A percentile compares a stretch with the other conserved stretches of the same genome.
Conservation (phyloP, 179 eudicot genomes). For the Nepenthes alata region DNA sequence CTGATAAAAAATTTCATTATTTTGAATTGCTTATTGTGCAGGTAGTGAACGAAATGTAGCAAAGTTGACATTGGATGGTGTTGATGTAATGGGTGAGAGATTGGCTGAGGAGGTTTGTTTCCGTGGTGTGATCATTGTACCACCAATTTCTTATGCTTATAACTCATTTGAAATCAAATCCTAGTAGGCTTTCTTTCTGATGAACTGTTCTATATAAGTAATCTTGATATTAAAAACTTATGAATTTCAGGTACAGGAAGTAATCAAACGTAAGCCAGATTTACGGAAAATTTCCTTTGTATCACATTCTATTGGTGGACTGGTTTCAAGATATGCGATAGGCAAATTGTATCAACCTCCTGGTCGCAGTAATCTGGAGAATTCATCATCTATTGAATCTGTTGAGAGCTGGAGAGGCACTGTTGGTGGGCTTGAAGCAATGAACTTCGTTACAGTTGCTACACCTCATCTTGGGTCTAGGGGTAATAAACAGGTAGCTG, state of each 20-base stretch:
- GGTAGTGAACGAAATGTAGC: conserved; percentile 80
- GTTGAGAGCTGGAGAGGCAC: conserved; percentile 44
- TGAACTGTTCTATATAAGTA: neutral
- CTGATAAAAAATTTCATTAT: no score
- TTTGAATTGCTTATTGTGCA: conserved; percentile 18
- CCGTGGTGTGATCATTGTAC: neutral
- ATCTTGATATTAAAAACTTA: neutral
- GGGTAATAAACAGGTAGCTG: conserved; percentile 80
- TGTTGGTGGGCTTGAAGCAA: conserved; percentile 72
- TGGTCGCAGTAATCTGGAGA: conserved; percentile 11
- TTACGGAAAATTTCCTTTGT: conserved; percentile 79
- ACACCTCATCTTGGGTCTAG: conserved; percentile 99
- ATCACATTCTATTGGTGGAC: conserved; percentile 92
- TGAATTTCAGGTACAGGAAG: conserved; percentile 53
- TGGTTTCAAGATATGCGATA: conserved; percentile 91
- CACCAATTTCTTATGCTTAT: neutral
- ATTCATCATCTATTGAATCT: conserved; percentile 15
- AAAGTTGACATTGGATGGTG: conserved; percentile 71
- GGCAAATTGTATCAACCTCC: conserved; percentile 61
- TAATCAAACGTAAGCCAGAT: conserved; percentile 46
- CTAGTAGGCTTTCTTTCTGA: neutral
- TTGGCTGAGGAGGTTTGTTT: conserved; percentile 78
- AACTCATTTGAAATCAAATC: neutral
- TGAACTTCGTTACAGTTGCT: conserved; percentile 91
- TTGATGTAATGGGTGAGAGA: conserved; percentile 93